Base-by-base conservation (phyloP, 148 eudicot species). In the Silene conica region DNA sequence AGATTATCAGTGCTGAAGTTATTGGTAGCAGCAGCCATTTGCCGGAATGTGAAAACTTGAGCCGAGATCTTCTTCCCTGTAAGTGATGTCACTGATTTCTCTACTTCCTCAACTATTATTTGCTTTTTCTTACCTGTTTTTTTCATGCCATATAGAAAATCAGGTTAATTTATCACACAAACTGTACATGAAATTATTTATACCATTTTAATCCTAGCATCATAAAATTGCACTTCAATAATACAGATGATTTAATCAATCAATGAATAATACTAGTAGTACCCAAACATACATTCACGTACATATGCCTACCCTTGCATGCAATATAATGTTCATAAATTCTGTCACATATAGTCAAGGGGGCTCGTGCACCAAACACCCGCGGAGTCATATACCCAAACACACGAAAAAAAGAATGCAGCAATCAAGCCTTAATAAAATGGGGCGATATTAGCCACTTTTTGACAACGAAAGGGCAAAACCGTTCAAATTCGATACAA, bases 41-140 rank as follows among this genome's bases (percentile, higher is more conserved):
- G 91, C 6, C 89, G 83, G 67, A 93, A 94, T 25, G 93, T 91
- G 91, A 84, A 94, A 11, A 87, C 86, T 72, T 91, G 88, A 10
- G 92, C 78, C 3, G 89, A 79, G 22, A 73, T 82, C 77, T 86
- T 87, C 5, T 76, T 80, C 25, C 73, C 69, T 20, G 77, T 83
- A 8, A 67, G 50, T 57, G 70, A 80, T n/a, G 77, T 83, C 14
- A 67, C 54, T 57, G 70, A 80, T n/a, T 79, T 74, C 71, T 81
- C 77, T 52, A 83, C 86, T 19, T 90, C 86, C 4, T 83, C 67
- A 10, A 43, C 25, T 19, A 16, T 18, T 38, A 38, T 26, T 26
- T 26, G 70, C 78, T 76, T 84, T 76, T 84, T 86, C 85, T 88
- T 89, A 31, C 80, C 74, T 79, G 52, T 62, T 22, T 41, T 34